These are phyloP conservation scores for Diaporthe citri DNA, from an alignment of 2,329 filamentous ascomycete species.

Conservation along the genomic window DNA sequence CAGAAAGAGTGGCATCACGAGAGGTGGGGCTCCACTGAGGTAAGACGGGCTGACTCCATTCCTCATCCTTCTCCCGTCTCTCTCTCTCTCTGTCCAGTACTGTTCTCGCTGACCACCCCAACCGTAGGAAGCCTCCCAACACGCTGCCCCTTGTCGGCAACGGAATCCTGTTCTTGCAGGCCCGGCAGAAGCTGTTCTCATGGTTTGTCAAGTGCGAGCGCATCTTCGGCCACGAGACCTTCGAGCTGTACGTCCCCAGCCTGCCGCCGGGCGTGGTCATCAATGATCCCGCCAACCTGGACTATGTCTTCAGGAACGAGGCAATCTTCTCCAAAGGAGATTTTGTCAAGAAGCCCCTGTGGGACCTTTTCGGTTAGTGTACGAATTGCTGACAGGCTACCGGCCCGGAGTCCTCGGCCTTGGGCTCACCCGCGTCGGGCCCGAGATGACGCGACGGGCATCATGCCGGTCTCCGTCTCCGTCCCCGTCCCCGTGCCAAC, in stretches of 20 bases:
- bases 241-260: constrained; percentile 72
- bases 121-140: constrained; percentile 60
- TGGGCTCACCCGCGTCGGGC: neutral
- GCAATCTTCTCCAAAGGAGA: constrained; percentile 71
- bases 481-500: neutral
- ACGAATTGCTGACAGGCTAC: neutral
- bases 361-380: constrained; percentile 69
- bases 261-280: constrained; percentile 74
- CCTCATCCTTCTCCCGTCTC: neutral
- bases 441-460: neutral
- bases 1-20: constrained; percentile 39
- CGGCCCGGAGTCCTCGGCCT: neutral
- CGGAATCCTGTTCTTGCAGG: constrained; percentile 71
- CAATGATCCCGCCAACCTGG: constrained; percentile 71
- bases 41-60: constrained; percentile 26
- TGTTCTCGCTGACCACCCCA: neutral
- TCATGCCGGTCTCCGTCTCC: neutral
- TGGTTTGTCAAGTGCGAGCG: constrained; percentile 73
- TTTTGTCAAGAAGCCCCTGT: constrained; percentile 71
- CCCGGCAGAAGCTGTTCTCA: constrained; percentile 69
- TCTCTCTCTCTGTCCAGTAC: neutral
- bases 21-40: constrained; percentile 41
- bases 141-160: constrained; percentile 70
- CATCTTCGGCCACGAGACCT: constrained; percentile 69
- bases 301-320: constrained; percentile 73